A percentile compares a stretch with the other conserved stretches of the same genome.
Conservation (phyloP, 495 filamentous ascomycete genomes). For the Hyaloscypha hepaticicola region DNA sequence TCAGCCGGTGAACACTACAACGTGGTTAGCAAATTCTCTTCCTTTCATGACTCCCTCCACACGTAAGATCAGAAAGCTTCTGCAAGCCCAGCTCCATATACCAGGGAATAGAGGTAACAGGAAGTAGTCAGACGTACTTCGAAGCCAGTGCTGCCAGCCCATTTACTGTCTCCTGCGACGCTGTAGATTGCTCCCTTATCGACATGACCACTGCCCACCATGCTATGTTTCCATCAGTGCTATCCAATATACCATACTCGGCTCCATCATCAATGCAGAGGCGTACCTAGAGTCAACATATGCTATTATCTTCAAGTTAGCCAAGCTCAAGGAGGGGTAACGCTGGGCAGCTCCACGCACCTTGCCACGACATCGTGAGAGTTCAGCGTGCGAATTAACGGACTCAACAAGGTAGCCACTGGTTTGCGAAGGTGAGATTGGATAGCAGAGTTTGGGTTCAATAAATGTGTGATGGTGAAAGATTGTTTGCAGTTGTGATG, state of each 20-base stretch:
- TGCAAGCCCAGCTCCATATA: not conserved
- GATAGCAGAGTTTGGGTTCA: conserved; percentile 2
- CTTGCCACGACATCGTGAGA: conserved; percentile 54
- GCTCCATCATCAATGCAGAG: not conserved
- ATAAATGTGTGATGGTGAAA: not conserved
- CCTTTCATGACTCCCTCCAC: not conserved
- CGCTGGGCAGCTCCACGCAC: conserved; percentile 38
- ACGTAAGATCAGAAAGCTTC: not conserved
- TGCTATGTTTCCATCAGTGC: conserved; percentile 47
- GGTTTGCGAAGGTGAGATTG: not conserved
- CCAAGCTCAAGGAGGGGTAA: conserved; percentile 27
- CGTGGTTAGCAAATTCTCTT: not conserved
- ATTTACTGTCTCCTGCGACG: conserved; percentile 74
- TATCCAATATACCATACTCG: not conserved
- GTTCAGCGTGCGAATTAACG: conserved; percentile 1
- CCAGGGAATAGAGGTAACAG: conserved; percentile 9
- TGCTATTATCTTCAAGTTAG: conserved; percentile 41
- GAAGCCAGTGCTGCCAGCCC: conserved; percentile 74
- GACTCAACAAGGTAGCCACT: not conserved
- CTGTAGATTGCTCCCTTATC: conserved; percentile 88
- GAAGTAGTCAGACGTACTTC: conserved; percentile 52
- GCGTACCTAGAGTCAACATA: conserved; percentile 67
- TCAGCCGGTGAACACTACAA: conserved; percentile 57
- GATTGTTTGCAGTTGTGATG: conserved; percentile 9
- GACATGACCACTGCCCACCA: conserved; percentile 79